Conservation (phyloP, 1,139 yeast species). For the Geotrichum australiense region DNA sequence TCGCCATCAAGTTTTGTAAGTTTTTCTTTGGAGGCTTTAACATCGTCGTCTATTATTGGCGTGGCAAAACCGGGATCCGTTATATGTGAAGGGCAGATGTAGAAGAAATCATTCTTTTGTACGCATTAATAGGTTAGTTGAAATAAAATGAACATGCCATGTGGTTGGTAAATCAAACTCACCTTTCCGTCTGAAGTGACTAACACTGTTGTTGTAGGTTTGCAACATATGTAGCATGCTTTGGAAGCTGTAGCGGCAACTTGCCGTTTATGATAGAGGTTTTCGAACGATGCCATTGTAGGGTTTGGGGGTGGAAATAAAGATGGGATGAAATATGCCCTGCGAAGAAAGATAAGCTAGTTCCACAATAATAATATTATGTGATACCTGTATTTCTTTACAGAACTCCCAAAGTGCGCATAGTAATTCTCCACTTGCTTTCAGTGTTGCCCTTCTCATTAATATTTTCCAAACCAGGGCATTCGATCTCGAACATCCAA, state of each 20-base stretch:
- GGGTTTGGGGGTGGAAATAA: constrained; percentile 7
- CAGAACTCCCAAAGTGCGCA: too few relatives aligned
- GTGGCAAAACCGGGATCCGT: constrained; percentile 55
- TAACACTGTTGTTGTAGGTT: constrained; percentile 56
- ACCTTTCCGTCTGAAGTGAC: constrained; percentile 41
- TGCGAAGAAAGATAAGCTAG: too few relatives aligned
- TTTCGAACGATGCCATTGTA: constrained; percentile 37
- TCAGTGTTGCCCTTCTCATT: too few relatives aligned
- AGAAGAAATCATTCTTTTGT: constrained; percentile 62
- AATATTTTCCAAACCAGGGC: too few relatives aligned
- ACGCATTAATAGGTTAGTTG: constrained; percentile 15
- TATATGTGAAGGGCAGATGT: constrained; percentile 59
- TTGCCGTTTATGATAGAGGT: constrained; percentile 46
- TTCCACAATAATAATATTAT: too few relatives aligned
- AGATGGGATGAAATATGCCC: not conserved
- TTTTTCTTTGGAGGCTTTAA: constrained; percentile 39
- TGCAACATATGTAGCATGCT: constrained; percentile 61
- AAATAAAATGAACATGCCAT: not conserved
- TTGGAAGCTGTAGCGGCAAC: constrained; percentile 53
- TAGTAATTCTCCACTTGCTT: too few relatives aligned
- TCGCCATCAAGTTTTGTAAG: constrained; percentile 39
- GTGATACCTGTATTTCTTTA: too few relatives aligned
- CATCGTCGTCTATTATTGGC: constrained; percentile 45
- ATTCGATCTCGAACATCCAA: too few relatives aligned
- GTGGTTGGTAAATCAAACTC: constrained; percentile 19